A percentile compares a stretch with the other conserved stretches of the same genome.
Conservation (phyloP, 768 basidiomycete species). For the Russula ochroleuca region DNA sequence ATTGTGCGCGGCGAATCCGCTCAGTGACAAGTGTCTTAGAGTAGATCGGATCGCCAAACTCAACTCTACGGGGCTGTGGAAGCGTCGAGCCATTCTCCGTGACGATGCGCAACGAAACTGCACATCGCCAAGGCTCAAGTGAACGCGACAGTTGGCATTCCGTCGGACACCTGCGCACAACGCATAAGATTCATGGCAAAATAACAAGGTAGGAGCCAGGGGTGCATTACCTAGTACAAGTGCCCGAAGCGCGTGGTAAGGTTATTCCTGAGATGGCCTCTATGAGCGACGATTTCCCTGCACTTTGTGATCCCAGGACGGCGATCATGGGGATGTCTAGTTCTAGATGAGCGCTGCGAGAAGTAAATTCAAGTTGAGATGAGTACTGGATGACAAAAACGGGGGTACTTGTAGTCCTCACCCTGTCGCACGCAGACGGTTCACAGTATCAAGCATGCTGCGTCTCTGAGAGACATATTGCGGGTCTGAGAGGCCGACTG, state of each 20-base stretch:
- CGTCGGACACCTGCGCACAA: constrained; percentile 35
- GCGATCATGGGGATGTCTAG: constrained; percentile 71
- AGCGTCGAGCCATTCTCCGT: constrained; percentile 29
- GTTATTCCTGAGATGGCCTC: constrained; percentile 73
- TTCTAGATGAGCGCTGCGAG: constrained; percentile 57
- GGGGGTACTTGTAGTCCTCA: constrained; percentile 29
- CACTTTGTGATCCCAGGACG: constrained; percentile 71
- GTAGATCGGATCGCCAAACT: constrained; percentile 40
- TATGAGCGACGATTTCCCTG: constrained; percentile 74
- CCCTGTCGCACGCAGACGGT: constrained; percentile 61
- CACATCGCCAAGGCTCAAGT: constrained; percentile 35
- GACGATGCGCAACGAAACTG: constrained; percentile 34
- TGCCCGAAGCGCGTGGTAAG: constrained; percentile 64
- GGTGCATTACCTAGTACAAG: constrained; percentile 58
- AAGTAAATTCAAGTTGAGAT: not conserved
- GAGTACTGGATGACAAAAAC: not conserved
- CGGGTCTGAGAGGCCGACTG: constrained; percentile 53
- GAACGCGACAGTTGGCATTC: constrained; percentile 36
- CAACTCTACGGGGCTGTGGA: constrained; percentile 35
- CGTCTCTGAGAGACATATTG: constrained; percentile 41
- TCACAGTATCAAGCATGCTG: constrained; percentile 54
- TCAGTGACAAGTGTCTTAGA: constrained; percentile 56
- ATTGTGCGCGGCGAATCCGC: constrained; percentile 60
- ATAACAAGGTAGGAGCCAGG: not conserved
- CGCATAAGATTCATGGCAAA: not conserved